These are phyloP conservation scores for Paradendryphiella salina DNA, from an alignment of 2,329 filamentous ascomycete genomes.

Conservation along the genomic window DNA sequence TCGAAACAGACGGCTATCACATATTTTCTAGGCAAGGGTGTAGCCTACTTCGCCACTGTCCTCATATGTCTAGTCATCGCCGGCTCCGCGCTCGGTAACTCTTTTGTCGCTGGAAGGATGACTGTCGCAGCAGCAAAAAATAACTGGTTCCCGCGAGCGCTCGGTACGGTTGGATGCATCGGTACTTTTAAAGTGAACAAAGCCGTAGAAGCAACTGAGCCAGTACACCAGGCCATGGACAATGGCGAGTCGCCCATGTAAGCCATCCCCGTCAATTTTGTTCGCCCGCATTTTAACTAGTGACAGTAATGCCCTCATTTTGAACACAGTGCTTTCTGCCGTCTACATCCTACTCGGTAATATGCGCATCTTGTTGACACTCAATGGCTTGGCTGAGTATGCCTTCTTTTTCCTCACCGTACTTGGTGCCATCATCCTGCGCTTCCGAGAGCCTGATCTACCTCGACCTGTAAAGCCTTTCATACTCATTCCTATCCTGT, in stretches of 20 bases:
- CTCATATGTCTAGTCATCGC: conserved; percentile 65
- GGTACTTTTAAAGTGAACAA: conserved; percentile 32
- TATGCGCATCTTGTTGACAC: conserved; percentile 65
- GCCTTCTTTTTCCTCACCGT: conserved; percentile 69
- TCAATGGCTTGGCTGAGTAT: conserved; percentile 51
- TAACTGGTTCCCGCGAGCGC: conserved; percentile 34
- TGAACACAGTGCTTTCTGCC: conserved; percentile 48
- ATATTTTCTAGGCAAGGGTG: conserved; percentile 59
- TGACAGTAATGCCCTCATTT: conserved; percentile 39
- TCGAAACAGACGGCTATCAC: conserved; percentile 35
- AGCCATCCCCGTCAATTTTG: not conserved
- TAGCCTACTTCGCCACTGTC: conserved; percentile 56
- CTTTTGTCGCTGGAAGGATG: conserved; percentile 66
- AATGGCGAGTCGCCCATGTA: conserved; percentile 45
- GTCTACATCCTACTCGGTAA: conserved; percentile 65
- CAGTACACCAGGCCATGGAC: conserved; percentile 32
- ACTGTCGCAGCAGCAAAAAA: conserved; percentile 59
- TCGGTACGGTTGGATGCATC: conserved; percentile 38
- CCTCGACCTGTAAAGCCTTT: conserved; percentile 61
- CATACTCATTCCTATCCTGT: conserved; percentile 58
- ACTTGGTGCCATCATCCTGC: conserved; percentile 61
- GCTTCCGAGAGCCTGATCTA: conserved; percentile 60
- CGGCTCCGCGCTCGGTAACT: conserved; percentile 65
- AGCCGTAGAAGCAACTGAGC: conserved; percentile 8
- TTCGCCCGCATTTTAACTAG: not conserved